Conservation (phyloP, 208 protist genomes). For the Leishmania mexicana region DNA sequence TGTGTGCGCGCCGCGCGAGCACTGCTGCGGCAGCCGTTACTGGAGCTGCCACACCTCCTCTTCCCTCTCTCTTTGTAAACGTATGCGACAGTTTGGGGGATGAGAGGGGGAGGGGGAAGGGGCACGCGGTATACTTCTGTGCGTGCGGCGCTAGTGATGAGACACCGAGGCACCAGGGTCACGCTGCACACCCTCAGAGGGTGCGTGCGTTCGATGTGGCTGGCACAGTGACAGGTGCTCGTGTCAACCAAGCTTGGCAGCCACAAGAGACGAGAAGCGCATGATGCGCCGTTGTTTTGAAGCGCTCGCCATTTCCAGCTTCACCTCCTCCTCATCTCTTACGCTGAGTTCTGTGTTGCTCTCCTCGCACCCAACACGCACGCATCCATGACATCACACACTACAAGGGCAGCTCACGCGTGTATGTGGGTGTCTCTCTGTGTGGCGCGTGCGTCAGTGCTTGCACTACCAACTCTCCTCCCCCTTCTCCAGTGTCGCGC, state of each 20-base stretch:
- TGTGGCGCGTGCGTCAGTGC: not conserved
- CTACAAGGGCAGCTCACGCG: not conserved
- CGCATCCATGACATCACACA: not conserved
- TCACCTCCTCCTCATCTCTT: not conserved
- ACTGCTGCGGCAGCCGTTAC: not conserved
- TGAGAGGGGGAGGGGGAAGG: too few species aligned
- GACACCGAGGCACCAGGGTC: not conserved
- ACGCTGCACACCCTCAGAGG: not conserved
- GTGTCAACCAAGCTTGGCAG: not conserved
- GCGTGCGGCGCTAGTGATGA: not conserved
- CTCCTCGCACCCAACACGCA: not conserved
- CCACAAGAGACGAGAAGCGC: not conserved
- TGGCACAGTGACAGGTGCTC: not conserved
- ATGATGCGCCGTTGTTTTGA: not conserved
- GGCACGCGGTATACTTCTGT: not conserved
- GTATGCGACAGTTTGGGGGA: not conserved
- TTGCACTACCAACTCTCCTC: not conserved
- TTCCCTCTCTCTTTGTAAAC: not conserved
- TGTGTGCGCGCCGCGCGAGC: not conserved
- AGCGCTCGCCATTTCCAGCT: not conserved
- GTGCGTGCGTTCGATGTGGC: not conserved
- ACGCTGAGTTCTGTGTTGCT: not conserved
- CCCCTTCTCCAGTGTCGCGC: not conserved
- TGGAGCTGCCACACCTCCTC: not conserved
- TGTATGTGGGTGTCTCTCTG: not conserved